A percentile compares a stretch with the other conserved stretches of the same genome.
phyloP scores from a whole-genome alignment of 306 rosid species.

The Medicago lupulina region DNA sequence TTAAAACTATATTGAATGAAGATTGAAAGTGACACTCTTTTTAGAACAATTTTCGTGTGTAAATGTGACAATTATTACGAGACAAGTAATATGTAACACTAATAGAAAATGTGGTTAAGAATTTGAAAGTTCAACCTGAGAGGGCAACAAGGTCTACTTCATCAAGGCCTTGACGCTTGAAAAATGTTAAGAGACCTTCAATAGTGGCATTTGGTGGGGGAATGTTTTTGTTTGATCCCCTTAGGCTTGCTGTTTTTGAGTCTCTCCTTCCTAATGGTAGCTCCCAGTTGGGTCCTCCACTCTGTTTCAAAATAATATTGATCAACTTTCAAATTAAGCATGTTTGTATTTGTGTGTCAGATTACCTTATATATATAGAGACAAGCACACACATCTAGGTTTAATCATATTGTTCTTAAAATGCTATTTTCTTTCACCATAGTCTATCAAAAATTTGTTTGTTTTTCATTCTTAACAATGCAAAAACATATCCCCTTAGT shows the following conservation, averaged over 20 bases:
- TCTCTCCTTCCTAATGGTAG: conserved; percentile 86
- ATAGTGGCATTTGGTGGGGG: conserved; percentile 80
- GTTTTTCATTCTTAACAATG: no score
- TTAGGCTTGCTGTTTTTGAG: conserved; percentile 74
- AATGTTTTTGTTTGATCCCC: conserved; percentile 66
- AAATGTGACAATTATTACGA: no score
- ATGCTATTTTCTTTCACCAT: neutral
- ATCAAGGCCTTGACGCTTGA: conserved; percentile 83
- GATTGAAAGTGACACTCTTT: no score
- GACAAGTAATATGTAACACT: neutral
- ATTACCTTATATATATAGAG: no score
- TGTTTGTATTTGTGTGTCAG: neutral
- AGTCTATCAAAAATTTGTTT: neutral
- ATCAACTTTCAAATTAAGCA: neutral
- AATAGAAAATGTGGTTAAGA: neutral
- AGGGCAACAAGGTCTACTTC: conserved; percentile 84
- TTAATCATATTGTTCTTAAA: no score
- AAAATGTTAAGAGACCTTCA: conserved; percentile 55
- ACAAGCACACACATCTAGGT: no score
- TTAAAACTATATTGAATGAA: no score
- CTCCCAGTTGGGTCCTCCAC: conserved; percentile 89
- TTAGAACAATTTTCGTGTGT: no score
- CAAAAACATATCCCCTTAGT: neutral
- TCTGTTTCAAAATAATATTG: conserved; percentile 51
- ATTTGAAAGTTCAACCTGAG: conserved; percentile 55